Conservation (phyloP, 768 basidiomycete species). For the Hemileccinum rubropunctum region DNA sequence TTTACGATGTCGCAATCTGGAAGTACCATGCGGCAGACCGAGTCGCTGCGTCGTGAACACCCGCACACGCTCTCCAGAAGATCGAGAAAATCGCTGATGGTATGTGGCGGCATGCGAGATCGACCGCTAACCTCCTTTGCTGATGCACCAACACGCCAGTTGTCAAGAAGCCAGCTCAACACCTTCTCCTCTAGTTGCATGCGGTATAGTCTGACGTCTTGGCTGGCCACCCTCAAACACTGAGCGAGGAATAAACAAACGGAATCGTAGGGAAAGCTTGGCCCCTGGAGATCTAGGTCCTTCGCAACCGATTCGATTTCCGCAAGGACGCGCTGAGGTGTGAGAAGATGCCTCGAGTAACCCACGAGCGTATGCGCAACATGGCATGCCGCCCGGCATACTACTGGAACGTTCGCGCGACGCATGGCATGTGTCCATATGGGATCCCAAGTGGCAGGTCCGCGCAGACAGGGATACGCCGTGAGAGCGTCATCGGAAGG, state of each 20-base stretch:
- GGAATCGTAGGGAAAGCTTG: conserved; percentile 81
- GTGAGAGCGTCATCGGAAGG: neutral
- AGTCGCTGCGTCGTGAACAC: conserved; percentile 42
- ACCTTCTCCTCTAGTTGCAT: conserved; percentile 88
- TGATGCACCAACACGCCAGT: conserved; percentile 55
- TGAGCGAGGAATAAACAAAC: conserved; percentile 80
- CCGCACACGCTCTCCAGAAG: conserved; percentile 67
- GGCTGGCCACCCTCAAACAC: conserved; percentile 67
- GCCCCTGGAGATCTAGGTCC: conserved; percentile 90
- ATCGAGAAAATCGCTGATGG: conserved; percentile 56
- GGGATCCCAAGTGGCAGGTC: conserved; percentile 61
- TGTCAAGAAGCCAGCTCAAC: conserved; percentile 73
- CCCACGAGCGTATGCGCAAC: conserved; percentile 54
- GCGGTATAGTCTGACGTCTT: conserved; percentile 80
- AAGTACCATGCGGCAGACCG: conserved; percentile 51
- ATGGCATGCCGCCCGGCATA: conserved; percentile 82
- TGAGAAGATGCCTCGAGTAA: conserved; percentile 42
- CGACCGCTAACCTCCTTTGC: conserved; percentile 35
- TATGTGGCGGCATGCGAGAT: conserved; percentile 48
- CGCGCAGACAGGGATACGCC: conserved; percentile 5
- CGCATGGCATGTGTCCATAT: conserved; percentile 85
- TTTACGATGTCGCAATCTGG: conserved; percentile 70
- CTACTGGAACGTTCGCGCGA: conserved; percentile 59
- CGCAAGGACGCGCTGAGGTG: conserved; percentile 53
- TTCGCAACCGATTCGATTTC: conserved; percentile 80